Evolutionary conservation across 768 basidiomycete species (phyloP), one percentile per base, ranked within the genome.

Genomic region (Tylopilus rubrobrunneus): DNA sequence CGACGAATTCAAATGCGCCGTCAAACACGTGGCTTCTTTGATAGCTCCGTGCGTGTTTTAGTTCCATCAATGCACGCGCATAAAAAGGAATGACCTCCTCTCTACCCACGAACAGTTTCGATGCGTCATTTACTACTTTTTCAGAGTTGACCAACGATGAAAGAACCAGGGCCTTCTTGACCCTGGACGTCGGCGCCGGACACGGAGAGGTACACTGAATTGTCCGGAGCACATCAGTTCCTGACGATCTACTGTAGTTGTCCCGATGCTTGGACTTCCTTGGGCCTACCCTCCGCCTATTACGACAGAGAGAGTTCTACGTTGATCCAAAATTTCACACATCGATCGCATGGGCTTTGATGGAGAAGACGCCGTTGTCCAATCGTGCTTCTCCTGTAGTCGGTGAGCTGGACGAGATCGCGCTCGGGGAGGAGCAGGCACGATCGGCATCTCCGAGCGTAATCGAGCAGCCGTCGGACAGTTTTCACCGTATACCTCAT

Each of bases 321-420:
- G 63, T 73, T 33, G 73, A 81, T 29, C 92, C 95, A 19, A 82
- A 85, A 43, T 97, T 94, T 63, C 95, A 98, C 65, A 80, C 88
- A 12, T 95, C 92, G 2, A 83, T 97, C 51, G 92, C 85, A 10
- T 97, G 95, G 94, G 83, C 85, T 14, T 75, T 92, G 42, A 79
- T 92, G 47, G 75, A 81, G 33, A 56, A 56, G 40, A 17, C 51
- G 31, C 43, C 57, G 9, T 40, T 49, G 6, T 43, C 49, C 34
- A 28, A 55, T 43, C 39, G 49, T 53, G 23, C 53, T 17, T 52
- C 63, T 5, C 23, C 28, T 7, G 49, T 29, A 9, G 21, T 44
- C 19, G 52, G 23, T 11, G 49, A 49, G 25, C 40, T 36, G 36
- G 51, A 45, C n/a, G 56, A 55, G 19, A 40, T 53, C 48, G 41